Evolutionary conservation across 306 rosid species (phyloP).

Genomic region (Echinosophora koreensis): DNA sequence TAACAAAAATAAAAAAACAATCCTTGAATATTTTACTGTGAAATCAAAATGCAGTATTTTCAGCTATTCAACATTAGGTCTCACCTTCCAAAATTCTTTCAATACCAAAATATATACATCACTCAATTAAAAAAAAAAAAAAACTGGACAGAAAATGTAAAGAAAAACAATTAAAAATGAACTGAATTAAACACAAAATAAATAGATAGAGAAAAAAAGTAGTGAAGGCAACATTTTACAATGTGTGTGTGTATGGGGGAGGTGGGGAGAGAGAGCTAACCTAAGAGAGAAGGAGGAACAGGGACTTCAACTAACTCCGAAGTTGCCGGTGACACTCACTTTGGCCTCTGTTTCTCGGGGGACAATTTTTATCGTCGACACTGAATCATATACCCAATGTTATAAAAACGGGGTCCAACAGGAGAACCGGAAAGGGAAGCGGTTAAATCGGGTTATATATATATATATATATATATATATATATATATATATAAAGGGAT

Average conservation of each 20-base stretch:
- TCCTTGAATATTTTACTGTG: not conserved
- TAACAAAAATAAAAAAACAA: not conserved
- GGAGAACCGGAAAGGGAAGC: too few species aligned
- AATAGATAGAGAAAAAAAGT: not conserved
- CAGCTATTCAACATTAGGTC: not conserved
- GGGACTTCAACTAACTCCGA: not conserved
- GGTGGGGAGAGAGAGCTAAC: not conserved
- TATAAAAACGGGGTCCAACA: too few species aligned
- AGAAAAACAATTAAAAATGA: too few species aligned
- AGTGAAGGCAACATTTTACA: not conserved
- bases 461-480: too few species aligned
- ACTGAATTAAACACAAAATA: not conserved
- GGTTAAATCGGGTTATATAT: too few species aligned
- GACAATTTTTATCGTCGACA: too few species aligned
- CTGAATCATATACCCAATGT: too few species aligned
- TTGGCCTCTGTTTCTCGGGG: not conserved
- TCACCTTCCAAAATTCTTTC: slow-evolving; percentile 15
- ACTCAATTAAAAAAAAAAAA: not conserved
- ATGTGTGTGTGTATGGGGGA: not conserved
- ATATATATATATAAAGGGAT: too few species aligned
- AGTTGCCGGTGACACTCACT: not conserved
- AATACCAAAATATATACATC: not conserved
- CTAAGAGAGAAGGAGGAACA: not conserved
- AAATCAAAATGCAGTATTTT: slow-evolving; percentile 23
- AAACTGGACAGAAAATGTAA: not conserved